Evolutionary conservation across 2,329 filamentous ascomycete species (phyloP), one percentile per base, ranked within the genome.

Genomic region (Fusarium proliferatum): DNA sequence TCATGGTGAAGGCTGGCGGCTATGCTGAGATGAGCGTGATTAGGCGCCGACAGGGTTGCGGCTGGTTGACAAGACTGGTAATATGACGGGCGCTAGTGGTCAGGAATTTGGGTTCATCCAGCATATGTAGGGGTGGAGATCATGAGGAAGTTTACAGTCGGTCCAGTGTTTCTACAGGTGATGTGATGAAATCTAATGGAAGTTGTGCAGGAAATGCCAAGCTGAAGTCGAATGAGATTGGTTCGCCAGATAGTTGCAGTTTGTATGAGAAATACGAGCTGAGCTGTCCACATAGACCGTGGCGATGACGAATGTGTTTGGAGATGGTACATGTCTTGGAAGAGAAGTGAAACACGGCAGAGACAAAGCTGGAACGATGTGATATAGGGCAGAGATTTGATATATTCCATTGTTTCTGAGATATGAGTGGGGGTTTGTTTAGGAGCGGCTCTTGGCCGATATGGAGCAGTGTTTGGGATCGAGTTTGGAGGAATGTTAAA

Each of bases 311-410:
- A 38, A 30, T 21, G 28, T 39, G 28, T 59, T 63, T 58, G 43
- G 70, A 71, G 38, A 71, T 73, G 48, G 45, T n/a, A 60, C 43
- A 73, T 57, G 66, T 71, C 48, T 71, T 68, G 53, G 53, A 45
- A 73, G 71, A 60, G 33, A 38, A 61, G 43, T 73, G 65, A 72
- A 72, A 72, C 70, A 41, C 17, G 52, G 49, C 39, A 58, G 64
- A 73, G 66, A 67, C 70, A 67, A 53, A 73, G 43, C 52, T 73
- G 71, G 58, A 69, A 73, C 70, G 26, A 19, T 43, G 36, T 53
- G 39, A 33, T 55, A 53, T 49, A 34, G 28, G 46, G 43, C 30
- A 45, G 39, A 63, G 46, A 23, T 41, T 17, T 49, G 28, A 51
- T 33, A 52, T 46, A 43, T 48, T 16, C 45, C 26, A 15, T 43